Evolutionary conservation across 257 asterid species (phyloP).

Genomic region (Coffea eugenioides): DNA sequence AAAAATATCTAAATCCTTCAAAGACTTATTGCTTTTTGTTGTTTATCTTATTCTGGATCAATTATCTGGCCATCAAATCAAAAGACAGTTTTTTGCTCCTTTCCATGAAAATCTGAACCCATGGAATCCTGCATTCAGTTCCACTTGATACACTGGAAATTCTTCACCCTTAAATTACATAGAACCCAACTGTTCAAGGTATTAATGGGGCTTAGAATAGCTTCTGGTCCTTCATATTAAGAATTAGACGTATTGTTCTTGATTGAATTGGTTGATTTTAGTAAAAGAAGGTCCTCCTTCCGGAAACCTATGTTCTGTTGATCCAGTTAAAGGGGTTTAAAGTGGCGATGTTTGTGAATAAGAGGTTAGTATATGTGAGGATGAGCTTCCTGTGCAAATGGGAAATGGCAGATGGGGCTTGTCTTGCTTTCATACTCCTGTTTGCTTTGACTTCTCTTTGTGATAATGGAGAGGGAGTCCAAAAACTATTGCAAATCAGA

Average conservation of each 20-base stretch:
- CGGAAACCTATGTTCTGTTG: not conserved
- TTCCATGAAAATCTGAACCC: not conserved
- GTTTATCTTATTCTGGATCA: not conserved
- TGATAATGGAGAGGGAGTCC: not conserved
- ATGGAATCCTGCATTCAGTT: not conserved
- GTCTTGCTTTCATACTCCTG: not conserved
- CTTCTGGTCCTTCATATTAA: not conserved
- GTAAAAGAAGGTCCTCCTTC: not conserved
- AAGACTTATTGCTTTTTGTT: not conserved
- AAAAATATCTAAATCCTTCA: not conserved
- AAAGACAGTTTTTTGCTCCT: not conserved
- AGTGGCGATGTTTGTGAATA: not conserved
- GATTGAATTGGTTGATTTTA: not conserved
- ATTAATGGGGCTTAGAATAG: not conserved
- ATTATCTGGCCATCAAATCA: not conserved
- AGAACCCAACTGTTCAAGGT: not conserved
- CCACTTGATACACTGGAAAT: not conserved
- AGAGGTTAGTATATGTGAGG: not conserved
- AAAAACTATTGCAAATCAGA: too few species aligned
- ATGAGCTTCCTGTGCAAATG: not conserved
- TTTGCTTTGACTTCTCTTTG: not conserved
- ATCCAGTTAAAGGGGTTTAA: not conserved
- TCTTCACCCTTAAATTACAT: not conserved
- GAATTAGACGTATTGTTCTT: not conserved
- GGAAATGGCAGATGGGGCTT: not conserved